Evolutionary conservation across 2,329 filamentous ascomycete species (phyloP).

Genomic region (Dactylellina cionopaga): DNA sequence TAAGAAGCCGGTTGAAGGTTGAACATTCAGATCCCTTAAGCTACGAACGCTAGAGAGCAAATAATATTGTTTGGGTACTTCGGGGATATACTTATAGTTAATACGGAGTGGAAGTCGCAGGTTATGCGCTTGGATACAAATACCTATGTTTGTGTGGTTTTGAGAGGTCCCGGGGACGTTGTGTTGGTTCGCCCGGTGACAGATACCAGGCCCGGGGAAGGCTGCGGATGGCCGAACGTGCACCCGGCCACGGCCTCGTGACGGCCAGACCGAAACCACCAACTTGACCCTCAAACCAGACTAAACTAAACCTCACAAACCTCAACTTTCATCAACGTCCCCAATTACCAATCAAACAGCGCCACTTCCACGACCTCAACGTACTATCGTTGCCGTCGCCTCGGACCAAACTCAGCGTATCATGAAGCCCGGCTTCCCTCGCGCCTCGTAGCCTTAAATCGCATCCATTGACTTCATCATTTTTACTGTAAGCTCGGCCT

Average conservation of each 20-base stretch:
- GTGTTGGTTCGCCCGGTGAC: not conserved
- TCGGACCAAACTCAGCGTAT: conserved; percentile 4
- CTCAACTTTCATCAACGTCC: conserved; percentile 17
- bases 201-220: not conserved
- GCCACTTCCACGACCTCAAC: not conserved
- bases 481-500: conserved; percentile 8
- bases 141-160: too few species aligned
- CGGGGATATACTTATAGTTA: too few species aligned
- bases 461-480: conserved; percentile 4
- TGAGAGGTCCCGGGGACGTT: not conserved
- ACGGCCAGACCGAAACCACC: conserved; percentile 3
- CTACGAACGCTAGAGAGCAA: too few species aligned
- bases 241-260: conserved; percentile 4
- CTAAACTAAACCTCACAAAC: not conserved
- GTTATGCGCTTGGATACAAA: too few species aligned
- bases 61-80: too few species aligned
- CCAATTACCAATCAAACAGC: conserved; percentile 1
- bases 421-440: conserved; percentile 33
- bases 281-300: not conserved
- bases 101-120: too few species aligned
- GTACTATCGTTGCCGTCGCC: conserved; percentile 16
- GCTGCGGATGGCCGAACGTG: conserved; percentile 6
- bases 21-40: too few species aligned
- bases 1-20: too few species aligned
- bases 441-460: conserved; percentile 32